Conservation (phyloP, 495 filamentous ascomycete species). For the Penicillium steckii region DNA sequence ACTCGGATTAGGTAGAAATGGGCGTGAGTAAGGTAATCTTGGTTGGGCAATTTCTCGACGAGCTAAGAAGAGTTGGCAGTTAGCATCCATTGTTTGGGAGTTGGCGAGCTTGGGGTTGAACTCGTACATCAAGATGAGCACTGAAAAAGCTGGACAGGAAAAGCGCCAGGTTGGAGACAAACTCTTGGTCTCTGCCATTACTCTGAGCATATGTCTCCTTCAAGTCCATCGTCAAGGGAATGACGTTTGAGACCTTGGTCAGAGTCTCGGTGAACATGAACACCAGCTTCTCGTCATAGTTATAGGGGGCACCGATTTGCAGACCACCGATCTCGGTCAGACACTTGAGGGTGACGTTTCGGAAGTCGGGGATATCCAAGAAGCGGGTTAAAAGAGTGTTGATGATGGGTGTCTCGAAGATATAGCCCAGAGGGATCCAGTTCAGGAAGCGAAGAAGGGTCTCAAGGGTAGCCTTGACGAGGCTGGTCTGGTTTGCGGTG, state of each 20-base stretch:
- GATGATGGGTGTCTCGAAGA: conserved; percentile 96
- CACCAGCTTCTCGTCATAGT: conserved; percentile 90
- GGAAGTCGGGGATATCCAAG: conserved; percentile 85
- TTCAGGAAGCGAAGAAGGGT: conserved; percentile 95
- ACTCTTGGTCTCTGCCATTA: conserved; percentile 93
- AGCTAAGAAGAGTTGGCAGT: conserved; percentile 44
- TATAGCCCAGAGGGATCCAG: conserved; percentile 98
- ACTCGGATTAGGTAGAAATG: conserved; percentile 98
- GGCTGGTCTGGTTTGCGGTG: conserved; percentile 80
- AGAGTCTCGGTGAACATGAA: conserved; percentile 97
- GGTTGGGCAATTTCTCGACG: conserved; percentile 91
- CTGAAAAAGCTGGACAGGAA: conserved; percentile 96
- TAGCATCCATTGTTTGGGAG: neutral
- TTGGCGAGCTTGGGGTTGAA: neutral
- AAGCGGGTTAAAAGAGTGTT: conserved; percentile 89
- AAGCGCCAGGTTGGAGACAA: conserved; percentile 92
- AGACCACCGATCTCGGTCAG: conserved; percentile 95
- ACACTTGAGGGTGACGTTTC: conserved; percentile 94
- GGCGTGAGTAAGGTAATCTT: conserved; percentile 88
- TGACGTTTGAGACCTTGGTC: conserved; percentile 83
- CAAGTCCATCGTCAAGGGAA: conserved; percentile 83
- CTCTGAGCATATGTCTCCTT: conserved; percentile 86
- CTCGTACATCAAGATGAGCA: conserved; percentile 80
- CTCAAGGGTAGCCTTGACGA: conserved; percentile 92
- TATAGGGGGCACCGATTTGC: conserved; percentile 71